Evolutionary conservation across 306 rosid genomes (phyloP).

Genomic region (Clitoria ternatea): DNA sequence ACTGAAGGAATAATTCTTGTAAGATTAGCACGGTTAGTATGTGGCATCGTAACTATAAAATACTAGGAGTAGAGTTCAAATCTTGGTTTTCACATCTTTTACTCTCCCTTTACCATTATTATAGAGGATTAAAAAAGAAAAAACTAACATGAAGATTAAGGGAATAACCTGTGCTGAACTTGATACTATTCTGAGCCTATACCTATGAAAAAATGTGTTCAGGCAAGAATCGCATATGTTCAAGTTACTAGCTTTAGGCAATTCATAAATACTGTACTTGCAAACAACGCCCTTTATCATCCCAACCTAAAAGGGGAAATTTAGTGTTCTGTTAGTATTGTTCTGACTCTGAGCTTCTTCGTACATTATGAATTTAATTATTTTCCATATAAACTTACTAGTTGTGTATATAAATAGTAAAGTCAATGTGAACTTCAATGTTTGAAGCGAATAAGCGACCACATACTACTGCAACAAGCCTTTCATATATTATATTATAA

Average conservation of each 20-base stretch:
- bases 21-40: no score
- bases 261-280: neutral
- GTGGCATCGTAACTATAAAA: no score
- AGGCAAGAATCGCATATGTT: neutral
- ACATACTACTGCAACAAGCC: neutral
- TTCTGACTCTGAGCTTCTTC: neutral
- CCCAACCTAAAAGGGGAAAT: neutral
- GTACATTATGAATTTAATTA: neutral
- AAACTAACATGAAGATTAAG: neutral
- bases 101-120: no score
- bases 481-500: constrained; percentile 11
- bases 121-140: no score
- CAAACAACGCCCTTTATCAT: neutral
- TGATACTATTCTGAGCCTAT: neutral
- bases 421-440: constrained; percentile 1
- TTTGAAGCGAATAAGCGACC: neutral
- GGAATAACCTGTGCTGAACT: neutral
- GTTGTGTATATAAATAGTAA: neutral
- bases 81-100: no score
- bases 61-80: no score
- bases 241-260: neutral
- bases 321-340: neutral
- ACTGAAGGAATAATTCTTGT: neutral
- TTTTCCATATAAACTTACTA: neutral
- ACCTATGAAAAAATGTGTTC: neutral